Evolutionary conservation across 2,329 filamentous ascomycete genomes (phyloP).

Genomic region (Nigrospora oryzae): DNA sequence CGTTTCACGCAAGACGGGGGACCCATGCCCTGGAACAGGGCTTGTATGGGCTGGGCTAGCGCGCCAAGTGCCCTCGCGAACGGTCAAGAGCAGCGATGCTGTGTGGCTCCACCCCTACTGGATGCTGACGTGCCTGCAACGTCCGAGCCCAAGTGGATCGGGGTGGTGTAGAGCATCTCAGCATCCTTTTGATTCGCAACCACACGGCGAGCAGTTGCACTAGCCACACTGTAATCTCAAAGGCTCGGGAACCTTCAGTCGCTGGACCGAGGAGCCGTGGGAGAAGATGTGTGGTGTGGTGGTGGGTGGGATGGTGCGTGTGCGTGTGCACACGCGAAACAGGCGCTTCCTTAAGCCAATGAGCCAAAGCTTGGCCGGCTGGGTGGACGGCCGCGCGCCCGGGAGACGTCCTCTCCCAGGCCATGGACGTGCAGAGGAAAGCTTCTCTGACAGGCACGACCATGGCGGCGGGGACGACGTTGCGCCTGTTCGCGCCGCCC

Average conservation of each 20-base stretch:
- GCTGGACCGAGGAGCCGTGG: slow-evolving; percentile 5
- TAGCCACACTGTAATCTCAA: slow-evolving; percentile 13
- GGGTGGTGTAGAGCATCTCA: slow-evolving; percentile 8
- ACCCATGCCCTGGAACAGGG: slow-evolving; percentile 26
- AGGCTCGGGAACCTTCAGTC: slow-evolving; percentile 6
- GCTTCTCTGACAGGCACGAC: neutral
- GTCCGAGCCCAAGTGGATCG: slow-evolving; percentile 13
- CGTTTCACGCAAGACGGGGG: slow-evolving; percentile 44
- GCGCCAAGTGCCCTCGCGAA: slow-evolving; percentile 6
- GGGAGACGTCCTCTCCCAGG: neutral
- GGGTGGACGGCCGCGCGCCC: neutral
- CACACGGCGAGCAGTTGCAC: slow-evolving; percentile 7
- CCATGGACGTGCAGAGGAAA: neutral
- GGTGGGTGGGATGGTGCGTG: neutral
- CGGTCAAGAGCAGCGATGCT: slow-evolving; percentile 9
- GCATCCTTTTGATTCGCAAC: slow-evolving; percentile 11
- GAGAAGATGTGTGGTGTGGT: slow-evolving; percentile 9
- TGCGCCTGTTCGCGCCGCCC: too few species aligned
- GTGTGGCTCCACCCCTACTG: slow-evolving; percentile 8
- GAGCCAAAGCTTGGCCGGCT: too few species aligned
- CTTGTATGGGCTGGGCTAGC: slow-evolving; percentile 17
- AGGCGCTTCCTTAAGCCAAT: neutral
- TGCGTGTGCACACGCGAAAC: neutral
- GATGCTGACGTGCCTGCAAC: slow-evolving; percentile 16
- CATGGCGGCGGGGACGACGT: too few species aligned